Base-by-base conservation (phyloP, 345 rosid genomes). In the Acer negundo region DNA sequence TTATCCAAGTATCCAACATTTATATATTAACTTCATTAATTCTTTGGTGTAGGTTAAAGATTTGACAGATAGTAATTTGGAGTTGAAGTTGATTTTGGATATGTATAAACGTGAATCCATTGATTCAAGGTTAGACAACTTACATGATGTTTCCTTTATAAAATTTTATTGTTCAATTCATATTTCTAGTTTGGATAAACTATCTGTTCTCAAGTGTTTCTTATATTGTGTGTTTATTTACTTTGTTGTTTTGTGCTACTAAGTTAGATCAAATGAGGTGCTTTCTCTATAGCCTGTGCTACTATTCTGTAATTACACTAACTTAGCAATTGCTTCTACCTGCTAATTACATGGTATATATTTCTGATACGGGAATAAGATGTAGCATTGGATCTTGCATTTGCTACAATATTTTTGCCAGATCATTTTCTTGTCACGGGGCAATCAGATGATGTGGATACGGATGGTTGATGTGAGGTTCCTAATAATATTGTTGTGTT, bases 51-150 rank as follows among this genome's bases (percentile, higher is more conserved):
- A 97, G 99, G 94, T 90, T 56, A 84, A 79, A 79, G 93, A 90
- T 86, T 82, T 91, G 77, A 86, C 84, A 66, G 88, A 87, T 67
- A 87, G 91, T 83, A 89, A 85, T 62, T 62, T 72, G 82, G 99
- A 94, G 91, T 87, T 93, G 88, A 94, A 88, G 80, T 82, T 93
- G 80, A 86, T 97, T 86, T 79, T 89, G 80, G 95, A 91, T 76
- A 94, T 94, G 99, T 93, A 87, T 79, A 89, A 84, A 82, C 94
- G 89, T 11, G 99, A 94, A 84, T 87, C 85, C 67, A 85, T 85
- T 75, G 97, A 84, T 81, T 70, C 95, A 67, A 89, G 97, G 99
- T 97, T 67, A 70, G 77, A 23, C n/a, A 76, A 80, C 59, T 46
- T 73, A 15, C 62, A 40, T 40, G 38, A 67, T 59, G 24, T 20